Conservation (phyloP, 23 red algal genomes). For the Gracilaria caudata region DNA sequence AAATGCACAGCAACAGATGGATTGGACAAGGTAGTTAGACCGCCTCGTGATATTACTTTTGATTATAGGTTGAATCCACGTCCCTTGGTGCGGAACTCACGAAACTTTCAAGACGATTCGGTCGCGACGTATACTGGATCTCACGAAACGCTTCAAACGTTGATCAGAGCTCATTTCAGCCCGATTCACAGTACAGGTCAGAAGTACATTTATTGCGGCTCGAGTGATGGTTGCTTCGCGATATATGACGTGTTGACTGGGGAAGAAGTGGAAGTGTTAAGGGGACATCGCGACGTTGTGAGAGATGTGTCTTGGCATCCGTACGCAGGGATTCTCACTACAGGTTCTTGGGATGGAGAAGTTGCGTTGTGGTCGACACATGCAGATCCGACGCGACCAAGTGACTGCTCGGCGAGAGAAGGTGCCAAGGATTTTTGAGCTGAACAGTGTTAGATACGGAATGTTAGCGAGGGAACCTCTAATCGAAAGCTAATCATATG, state of each 20-base stretch:
- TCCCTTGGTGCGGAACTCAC: conserved; percentile 20
- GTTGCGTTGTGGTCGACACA: conserved; percentile 53
- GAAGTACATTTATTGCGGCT: conserved; percentile 57
- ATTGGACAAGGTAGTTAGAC: conserved; percentile 3
- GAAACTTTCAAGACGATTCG: conserved; percentile 37
- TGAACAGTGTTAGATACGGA: background rate
- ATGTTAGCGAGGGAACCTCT: background rate
- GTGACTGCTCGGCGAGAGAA: background rate
- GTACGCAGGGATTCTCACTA: conserved; percentile 38
- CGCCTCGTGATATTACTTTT: conserved; percentile 16
- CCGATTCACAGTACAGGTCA: conserved; percentile 57
- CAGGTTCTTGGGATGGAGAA: conserved; percentile 56
- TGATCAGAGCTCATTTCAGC: conserved; percentile 77
- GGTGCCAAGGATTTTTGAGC: background rate
- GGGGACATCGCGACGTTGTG: conserved; percentile 15
- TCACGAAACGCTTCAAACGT: conserved; percentile 74
- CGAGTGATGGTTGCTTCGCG: conserved; percentile 39
- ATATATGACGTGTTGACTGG: conserved; percentile 56
- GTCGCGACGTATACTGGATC: conserved; percentile 63
- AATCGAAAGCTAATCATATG: background rate
- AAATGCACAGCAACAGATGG: conserved; percentile 27
- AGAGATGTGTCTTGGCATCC: conserved; percentile 62
- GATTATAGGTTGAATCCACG: conserved; percentile 42
- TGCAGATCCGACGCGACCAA: background rate
- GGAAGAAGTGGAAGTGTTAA: conserved; percentile 19